phyloP scores from a whole-genome alignment of 106 monocot genomes.

The Dioscorea zingiberensis region DNA sequence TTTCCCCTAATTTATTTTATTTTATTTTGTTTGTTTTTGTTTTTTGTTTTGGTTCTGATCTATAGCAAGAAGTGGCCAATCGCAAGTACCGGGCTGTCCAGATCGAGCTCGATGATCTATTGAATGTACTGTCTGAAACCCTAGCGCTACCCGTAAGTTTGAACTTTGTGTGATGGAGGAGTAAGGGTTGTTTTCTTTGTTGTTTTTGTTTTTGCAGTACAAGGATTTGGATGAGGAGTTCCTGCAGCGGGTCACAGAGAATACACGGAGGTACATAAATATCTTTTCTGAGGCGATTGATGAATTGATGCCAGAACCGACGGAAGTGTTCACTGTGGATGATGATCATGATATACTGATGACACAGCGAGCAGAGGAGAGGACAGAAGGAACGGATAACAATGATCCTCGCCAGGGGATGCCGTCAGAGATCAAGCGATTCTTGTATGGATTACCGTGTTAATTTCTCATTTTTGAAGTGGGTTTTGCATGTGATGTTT shows the following conservation, averaged over 20 bases:
- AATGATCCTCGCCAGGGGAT: slow-evolving; percentile 73
- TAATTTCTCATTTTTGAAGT: neutral
- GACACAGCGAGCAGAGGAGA: slow-evolving; percentile 88
- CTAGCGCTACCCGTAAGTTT: neutral
- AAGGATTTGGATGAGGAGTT: slow-evolving; percentile 93
- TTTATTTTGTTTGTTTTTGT: neutral
- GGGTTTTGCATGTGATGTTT: neutral
- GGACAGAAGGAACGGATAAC: slow-evolving; percentile 46
- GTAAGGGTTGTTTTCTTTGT: slow-evolving; percentile 3
- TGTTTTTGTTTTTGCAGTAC: slow-evolving; percentile 39
- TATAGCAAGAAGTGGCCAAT: slow-evolving; percentile 94
- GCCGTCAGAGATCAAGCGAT: slow-evolving; percentile 92
- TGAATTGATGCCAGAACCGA: slow-evolving; percentile 87
- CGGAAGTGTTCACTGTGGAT: slow-evolving; percentile 62
- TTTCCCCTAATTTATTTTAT: too few species aligned
- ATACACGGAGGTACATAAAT: slow-evolving; percentile 69
- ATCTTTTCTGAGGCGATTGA: slow-evolving; percentile 83
- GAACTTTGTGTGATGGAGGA: neutral
- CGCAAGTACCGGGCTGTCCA: slow-evolving; percentile 69
- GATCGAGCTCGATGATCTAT: slow-evolving; percentile 94
- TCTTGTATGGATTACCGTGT: slow-evolving; percentile 35
- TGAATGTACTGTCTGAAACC: slow-evolving; percentile 40
- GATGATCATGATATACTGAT: slow-evolving; percentile 92
- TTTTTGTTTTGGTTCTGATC: neutral
- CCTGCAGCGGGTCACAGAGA: slow-evolving; percentile 75